Evolutionary conservation across 768 basidiomycete genomes (phyloP).

Genomic region (Russula sp.): DNA sequence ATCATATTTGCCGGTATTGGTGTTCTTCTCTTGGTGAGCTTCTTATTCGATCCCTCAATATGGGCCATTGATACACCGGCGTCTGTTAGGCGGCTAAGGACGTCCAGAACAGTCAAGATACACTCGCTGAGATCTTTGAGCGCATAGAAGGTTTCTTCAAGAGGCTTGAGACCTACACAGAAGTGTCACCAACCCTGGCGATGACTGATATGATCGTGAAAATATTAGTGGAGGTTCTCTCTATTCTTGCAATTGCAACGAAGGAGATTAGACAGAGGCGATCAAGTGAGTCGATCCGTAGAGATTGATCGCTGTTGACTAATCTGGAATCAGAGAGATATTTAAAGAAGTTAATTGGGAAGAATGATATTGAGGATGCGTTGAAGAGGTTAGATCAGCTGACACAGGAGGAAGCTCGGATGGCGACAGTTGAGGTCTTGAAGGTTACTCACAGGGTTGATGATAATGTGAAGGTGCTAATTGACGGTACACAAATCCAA

Average conservation of each 20-base stretch:
- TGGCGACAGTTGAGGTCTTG: neutral
- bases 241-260: neutral
- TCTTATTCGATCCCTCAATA: too few species aligned
- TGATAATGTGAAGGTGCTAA: neutral
- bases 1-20: neutral
- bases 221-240: neutral
- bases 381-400: neutral
- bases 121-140: neutral
- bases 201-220: neutral
- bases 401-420: neutral
- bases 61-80: neutral
- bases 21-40: neutral
- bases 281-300: neutral
- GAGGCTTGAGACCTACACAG: neutral
- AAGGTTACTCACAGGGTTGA: neutral
- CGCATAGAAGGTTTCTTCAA: slow-evolving; percentile 3
- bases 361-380: neutral
- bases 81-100: neutral
- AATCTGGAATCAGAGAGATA: neutral
- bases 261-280: too few species aligned
- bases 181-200: too few species aligned
- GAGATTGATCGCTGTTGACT: neutral
- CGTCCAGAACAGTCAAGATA: neutral
- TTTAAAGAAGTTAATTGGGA: neutral
- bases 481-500: neutral